A percentile compares a stretch with the other conserved stretches of the same genome.
Conservation (phyloP, 2,329 filamentous ascomycete species). For the Fusarium sp. region DNA sequence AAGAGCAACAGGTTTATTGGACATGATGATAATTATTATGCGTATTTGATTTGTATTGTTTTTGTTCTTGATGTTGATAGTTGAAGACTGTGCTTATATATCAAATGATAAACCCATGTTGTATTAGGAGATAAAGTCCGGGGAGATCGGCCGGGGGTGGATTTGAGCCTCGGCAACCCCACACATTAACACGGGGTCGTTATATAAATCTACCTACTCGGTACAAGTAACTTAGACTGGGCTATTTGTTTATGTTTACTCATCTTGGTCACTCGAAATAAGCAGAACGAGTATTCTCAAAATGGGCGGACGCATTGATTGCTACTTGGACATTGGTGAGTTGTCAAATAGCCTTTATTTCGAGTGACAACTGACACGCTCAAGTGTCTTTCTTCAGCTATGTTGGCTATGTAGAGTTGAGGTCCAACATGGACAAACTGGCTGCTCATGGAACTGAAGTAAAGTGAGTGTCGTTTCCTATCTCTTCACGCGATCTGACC, state of each 20-base stretch:
- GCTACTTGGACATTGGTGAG: conserved; percentile 76
- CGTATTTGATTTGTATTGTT: not conserved
- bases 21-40: conserved; percentile 25
- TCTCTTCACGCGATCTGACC: not conserved
- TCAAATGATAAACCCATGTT: not conserved
- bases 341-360: not conserved
- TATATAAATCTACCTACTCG: not conserved
- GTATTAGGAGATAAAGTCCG: not conserved
- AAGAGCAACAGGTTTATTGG: conserved; percentile 71
- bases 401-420: conserved; percentile 68
- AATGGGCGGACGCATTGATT: conserved; percentile 74
- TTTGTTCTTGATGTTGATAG: not conserved
- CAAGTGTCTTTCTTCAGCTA: conserved; percentile 76
- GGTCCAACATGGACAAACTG: conserved; percentile 67
- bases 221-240: not conserved
- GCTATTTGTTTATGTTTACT: not conserved
- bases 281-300: not conserved
- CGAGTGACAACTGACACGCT: conserved; percentile 10
- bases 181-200: not conserved
- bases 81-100: conserved; percentile 8
- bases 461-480: conserved; percentile 64
- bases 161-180: conserved; percentile 4
- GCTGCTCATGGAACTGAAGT: conserved; percentile 71
- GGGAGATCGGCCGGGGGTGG: not conserved
- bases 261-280: not conserved